Percentiles rank a stretch among this genome's conserved stretches.
These are phyloP conservation scores for Conringia planisiliqua DNA, from an alignment of 345 rosid genomes.

Conservation along the genomic window DNA sequence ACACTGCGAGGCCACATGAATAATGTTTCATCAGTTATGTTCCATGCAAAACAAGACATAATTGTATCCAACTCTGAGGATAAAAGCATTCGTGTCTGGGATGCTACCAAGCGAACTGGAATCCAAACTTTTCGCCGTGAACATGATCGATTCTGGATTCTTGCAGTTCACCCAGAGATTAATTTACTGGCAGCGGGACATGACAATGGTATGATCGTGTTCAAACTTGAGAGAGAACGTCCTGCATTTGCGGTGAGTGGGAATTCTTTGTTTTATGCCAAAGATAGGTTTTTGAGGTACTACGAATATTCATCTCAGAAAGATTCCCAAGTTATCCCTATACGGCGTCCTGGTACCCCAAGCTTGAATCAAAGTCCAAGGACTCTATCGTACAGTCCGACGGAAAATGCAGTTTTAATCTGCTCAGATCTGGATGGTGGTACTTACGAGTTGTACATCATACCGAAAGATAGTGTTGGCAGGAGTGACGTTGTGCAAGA, in stretches of 20 bases:
- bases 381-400: constrained; percentile 89
- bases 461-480: constrained; percentile 72
- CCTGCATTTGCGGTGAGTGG: constrained; percentile 89
- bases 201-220: constrained; percentile 93
- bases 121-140: constrained; percentile 87
- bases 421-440: constrained; percentile 95
- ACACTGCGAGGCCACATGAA: constrained; percentile 89
- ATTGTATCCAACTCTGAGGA: constrained; percentile 93
- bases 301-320: constrained; percentile 73
- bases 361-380: constrained; percentile 86
- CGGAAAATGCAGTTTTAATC: constrained; percentile 80
- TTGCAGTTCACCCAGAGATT: constrained; percentile 85
- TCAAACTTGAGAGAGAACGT: constrained; percentile 63
- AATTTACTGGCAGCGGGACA: constrained; percentile 94
- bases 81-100: constrained; percentile 93
- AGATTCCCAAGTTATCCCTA: constrained; percentile 79
- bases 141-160: constrained; percentile 91
- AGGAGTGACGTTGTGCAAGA: constrained; percentile 72
- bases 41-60: constrained; percentile 83
- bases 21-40: constrained; percentile 87
- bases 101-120: constrained; percentile 82
- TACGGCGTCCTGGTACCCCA: constrained; percentile 73
- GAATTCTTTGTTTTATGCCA: constrained; percentile 66
- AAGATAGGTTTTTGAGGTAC: constrained; percentile 78
- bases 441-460: constrained; percentile 78